phyloP scores from a whole-genome alignment of 164 flowering plant genomes.

The Aristolochia californica region DNA sequence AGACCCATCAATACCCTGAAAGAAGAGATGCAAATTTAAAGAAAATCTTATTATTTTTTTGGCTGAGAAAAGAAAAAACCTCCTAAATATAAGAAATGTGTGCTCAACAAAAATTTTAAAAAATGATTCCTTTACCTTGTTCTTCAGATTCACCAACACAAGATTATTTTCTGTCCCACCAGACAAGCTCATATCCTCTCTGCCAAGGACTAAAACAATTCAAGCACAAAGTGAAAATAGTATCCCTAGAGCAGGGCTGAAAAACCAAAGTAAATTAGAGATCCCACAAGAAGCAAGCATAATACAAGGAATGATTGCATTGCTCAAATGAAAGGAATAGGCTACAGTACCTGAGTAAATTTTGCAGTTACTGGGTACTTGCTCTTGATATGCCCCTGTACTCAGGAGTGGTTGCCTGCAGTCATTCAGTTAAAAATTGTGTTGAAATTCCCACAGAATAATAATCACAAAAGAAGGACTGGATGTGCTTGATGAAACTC shows the following conservation, averaged over 20 bases:
- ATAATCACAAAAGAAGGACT: no score
- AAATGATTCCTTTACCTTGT: constrained; percentile 31
- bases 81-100: background rate
- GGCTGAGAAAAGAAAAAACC: background rate
- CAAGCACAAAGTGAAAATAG: background rate
- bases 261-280: no score
- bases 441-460: no score
- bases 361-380: constrained; percentile 80
- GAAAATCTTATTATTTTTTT: no score
- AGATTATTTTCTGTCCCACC: constrained; percentile 98
- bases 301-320: no score
- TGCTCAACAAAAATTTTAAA: background rate
- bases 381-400: constrained; percentile 94
- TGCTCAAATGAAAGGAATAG: background rate
- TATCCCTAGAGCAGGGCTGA: background rate
- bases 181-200: constrained; percentile 87
- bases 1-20: constrained; percentile 94
- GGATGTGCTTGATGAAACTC: no score
- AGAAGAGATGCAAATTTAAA: no score
- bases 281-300: no score
- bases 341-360: constrained; percentile 65
- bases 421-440: background rate
- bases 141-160: constrained; percentile 70
- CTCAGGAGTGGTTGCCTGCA: constrained; percentile 87
- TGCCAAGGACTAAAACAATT: constrained; percentile 25